phyloP scores from a whole-genome alignment of 495 filamentous ascomycete genomes.

The Talaromyces wortmannii region DNA sequence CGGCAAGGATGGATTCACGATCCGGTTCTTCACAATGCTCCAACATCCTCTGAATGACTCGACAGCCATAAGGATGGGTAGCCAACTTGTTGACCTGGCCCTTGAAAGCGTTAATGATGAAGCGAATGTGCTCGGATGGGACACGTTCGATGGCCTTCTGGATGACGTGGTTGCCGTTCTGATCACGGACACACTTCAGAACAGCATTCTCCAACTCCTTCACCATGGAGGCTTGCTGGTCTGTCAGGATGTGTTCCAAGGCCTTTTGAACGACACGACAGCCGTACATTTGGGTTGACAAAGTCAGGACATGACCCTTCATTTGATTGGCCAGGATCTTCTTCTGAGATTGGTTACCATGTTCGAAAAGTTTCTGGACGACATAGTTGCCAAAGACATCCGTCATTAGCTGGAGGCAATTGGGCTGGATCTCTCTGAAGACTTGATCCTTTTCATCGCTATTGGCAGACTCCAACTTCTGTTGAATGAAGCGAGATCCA shows the following conservation, averaged over 20 bases:
- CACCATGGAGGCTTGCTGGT: slow-evolving; percentile 81
- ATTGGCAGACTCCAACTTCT: slow-evolving; percentile 90
- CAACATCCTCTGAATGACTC: slow-evolving; percentile 88
- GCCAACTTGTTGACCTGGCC: slow-evolving; percentile 74
- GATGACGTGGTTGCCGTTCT: slow-evolving; percentile 95
- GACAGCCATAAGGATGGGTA: slow-evolving; percentile 80
- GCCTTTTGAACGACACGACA: slow-evolving; percentile 98
- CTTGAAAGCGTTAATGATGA: slow-evolving; percentile 81
- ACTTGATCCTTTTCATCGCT: slow-evolving; percentile 96
- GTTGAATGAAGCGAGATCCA: slow-evolving; percentile 92
- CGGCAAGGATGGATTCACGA: slow-evolving; percentile 62
- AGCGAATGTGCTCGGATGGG: slow-evolving; percentile 72
- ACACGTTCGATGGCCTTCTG: slow-evolving; percentile 92
- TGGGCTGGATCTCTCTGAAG: slow-evolving; percentile 77
- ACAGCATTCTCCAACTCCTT: slow-evolving; percentile 78
- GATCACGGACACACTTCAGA: slow-evolving; percentile 73
- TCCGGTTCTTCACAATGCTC: slow-evolving; percentile 75
- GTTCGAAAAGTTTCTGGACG: slow-evolving; percentile 96
- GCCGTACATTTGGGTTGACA: slow-evolving; percentile 89
- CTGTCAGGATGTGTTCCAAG: slow-evolving; percentile 81
- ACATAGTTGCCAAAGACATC: slow-evolving; percentile 99
- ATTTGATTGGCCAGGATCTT: slow-evolving; percentile 77
- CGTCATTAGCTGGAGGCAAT: slow-evolving; percentile 84
- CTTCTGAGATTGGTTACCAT: slow-evolving; percentile 92
- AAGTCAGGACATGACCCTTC: slow-evolving; percentile 70